Percentiles rank a stretch among this genome's conserved stretches.
These are phyloP conservation scores for Pythium vanterpoolii DNA, from an alignment of 352 stramenopile genomes.

Conservation along the genomic window DNA sequence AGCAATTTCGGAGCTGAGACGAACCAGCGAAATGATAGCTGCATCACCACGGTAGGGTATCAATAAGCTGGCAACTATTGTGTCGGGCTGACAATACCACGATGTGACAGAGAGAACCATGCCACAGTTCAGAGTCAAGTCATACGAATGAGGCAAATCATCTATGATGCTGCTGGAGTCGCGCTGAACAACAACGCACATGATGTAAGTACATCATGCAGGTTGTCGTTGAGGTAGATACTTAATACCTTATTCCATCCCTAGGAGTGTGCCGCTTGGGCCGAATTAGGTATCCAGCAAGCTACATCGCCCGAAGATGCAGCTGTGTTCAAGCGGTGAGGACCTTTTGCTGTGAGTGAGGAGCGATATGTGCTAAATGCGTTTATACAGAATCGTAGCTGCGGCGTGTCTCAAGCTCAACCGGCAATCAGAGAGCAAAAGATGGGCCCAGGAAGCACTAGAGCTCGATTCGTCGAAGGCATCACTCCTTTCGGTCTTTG, in stretches of 20 bases:
- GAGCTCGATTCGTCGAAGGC: constrained; percentile 50
- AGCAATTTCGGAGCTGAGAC: constrained; percentile 45
- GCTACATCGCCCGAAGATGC: constrained; percentile 30
- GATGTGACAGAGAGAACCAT: not conserved
- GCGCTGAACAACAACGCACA: constrained; percentile 7
- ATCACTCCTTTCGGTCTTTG: constrained; percentile 57
- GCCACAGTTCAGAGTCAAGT: not conserved
- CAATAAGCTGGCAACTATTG: not conserved
- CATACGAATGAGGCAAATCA: constrained; percentile 10
- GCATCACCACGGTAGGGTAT: constrained; percentile 1
- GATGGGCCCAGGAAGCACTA: constrained; percentile 49
- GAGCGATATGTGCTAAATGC: not conserved
- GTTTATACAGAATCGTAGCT: constrained; percentile 8
- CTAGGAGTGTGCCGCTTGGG: constrained; percentile 19
- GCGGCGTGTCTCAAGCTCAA: constrained; percentile 33
- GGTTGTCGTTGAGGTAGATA: not conserved
- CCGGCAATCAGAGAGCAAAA: constrained; percentile 24
- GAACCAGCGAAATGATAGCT: constrained; percentile 18
- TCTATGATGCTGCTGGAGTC: constrained; percentile 18
- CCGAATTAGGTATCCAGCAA: constrained; percentile 18
- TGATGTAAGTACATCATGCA: not conserved
- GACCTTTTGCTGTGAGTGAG: not conserved
- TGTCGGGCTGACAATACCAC: not conserved
- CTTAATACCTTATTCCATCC: not conserved
- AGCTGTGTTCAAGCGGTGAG: constrained; percentile 53